Evolutionary conservation across 2,329 filamentous ascomycete genomes (phyloP), one percentile per base, ranked within the genome.

Genomic region (Penicillium vulpinum): DNA sequence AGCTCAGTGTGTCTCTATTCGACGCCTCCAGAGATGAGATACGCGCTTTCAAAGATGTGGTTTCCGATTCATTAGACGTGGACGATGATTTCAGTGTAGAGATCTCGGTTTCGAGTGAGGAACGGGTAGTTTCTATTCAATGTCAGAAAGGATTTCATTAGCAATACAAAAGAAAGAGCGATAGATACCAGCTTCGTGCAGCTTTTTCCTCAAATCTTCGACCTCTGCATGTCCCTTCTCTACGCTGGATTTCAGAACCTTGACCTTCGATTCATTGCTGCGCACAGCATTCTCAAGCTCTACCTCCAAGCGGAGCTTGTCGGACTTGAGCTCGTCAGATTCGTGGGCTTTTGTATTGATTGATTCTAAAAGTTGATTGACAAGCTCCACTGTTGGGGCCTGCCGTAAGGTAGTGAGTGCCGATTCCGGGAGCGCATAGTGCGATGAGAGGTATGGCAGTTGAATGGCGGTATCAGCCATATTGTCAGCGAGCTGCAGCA

Each of bases 281-380:
- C 92, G 88, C 46, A 96, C 88, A 18, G 88, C 89, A 74, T 91
- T 94, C 74, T 99, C 94, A 8, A 97, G 84, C 78, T 97, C 92
- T 43, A 99, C 94, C 68, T 96, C 91, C 44, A 90, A 80, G 64
- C 91, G 88, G 43, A 97, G 83, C 77, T 97, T 97, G 63, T 96
- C 90, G 10, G 93, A 88, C 67, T 88, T 91, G 39, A 96, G 78
- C 38, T 87, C 84, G 71, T 96, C 91, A 67, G 85, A 88, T 68
- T 96, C 91, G 67, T 88, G 89, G 35, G 90, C 91, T 74, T 94
- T 96, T 29, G 80, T 78, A 24, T 88, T 84, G 51, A 97, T 85
- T 26, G 89, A 88, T 60, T 85, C 81, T 39, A 99, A 83, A 51
- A 99, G 81, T 40, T 84, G 80, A 57, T 84, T 83, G 62, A 97